Evolutionary conservation across 768 basidiomycete species (phyloP).

Genomic region (Lactarius sanguifluus): DNA sequence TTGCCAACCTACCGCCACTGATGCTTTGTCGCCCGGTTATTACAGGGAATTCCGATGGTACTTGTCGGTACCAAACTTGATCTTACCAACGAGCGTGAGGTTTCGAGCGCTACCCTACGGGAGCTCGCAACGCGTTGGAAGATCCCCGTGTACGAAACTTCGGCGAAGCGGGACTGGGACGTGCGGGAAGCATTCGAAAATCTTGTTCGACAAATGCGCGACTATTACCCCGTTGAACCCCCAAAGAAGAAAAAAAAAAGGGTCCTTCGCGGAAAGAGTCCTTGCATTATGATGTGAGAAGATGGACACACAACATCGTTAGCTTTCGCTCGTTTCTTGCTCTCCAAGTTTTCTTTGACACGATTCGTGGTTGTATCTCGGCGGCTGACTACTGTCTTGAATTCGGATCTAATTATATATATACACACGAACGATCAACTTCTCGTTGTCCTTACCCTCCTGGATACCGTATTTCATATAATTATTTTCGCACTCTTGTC

Average conservation of each 20-base stretch:
- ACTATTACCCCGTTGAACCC: conserved; percentile 53
- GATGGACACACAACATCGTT: conserved; percentile 3
- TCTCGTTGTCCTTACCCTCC: neutral
- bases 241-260: conserved; percentile 38
- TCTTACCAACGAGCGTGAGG: conserved; percentile 77
- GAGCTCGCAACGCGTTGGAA: conserved; percentile 63
- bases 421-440: conserved; percentile 9
- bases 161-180: conserved; percentile 84
- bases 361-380: conserved; percentile 14
- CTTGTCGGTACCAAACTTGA: conserved; percentile 87
- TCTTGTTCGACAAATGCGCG: conserved; percentile 71
- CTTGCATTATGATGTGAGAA: conserved; percentile 44
- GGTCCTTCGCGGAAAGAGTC: conserved; percentile 31
- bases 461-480: conserved; percentile 20
- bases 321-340: conserved; percentile 13
- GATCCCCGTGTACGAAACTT: conserved; percentile 82
- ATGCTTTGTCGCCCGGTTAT: neutral
- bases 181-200: conserved; percentile 77
- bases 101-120: conserved; percentile 62
- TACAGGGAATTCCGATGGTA: conserved; percentile 70
- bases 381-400: conserved; percentile 5
- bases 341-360: conserved; percentile 2
- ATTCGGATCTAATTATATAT: conserved; percentile 14
- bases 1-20: neutral
- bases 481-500: conserved; percentile 13